A percentile compares a stretch with the other conserved stretches of the same genome.
These are phyloP conservation scores for Daldinia eschscholtzii DNA, from an alignment of 2,329 filamentous ascomycete species.

Conservation along the genomic window DNA sequence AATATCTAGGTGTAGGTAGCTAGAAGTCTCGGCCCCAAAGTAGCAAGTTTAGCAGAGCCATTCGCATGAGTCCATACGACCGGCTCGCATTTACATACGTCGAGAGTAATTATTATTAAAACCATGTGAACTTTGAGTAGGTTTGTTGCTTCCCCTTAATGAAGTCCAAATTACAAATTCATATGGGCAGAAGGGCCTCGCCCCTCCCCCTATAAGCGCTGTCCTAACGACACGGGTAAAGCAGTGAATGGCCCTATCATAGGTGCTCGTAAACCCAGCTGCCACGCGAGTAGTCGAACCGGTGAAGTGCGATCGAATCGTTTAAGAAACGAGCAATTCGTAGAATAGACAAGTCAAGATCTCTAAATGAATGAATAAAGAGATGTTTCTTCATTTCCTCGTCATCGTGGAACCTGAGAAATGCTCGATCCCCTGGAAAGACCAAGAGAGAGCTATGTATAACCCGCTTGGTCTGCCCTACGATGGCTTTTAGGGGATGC, in stretches of 20 bases:
- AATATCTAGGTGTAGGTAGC: constrained; percentile 11
- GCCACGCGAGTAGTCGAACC: constrained; percentile 29
- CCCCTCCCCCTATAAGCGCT: constrained; percentile 23
- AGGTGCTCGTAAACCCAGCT: constrained; percentile 21
- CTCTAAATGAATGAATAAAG: constrained; percentile 17
- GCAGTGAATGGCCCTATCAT: constrained; percentile 31
- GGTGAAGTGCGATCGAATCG: constrained; percentile 36
- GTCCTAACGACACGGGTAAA: constrained; percentile 36
- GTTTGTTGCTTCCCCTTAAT: constrained; percentile 44
- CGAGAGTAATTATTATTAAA: constrained; percentile 27
- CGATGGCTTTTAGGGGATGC: constrained; percentile 5
- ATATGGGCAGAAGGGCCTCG: constrained; percentile 45
- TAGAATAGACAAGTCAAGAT: constrained; percentile 21
- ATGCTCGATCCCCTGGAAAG: background rate
- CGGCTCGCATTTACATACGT: constrained; percentile 17
- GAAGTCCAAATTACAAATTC: constrained; percentile 47
- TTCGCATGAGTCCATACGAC: constrained; percentile 22
- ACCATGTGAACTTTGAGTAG: constrained; percentile 30
- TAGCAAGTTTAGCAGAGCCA: constrained; percentile 19
- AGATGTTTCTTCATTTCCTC: constrained; percentile 12
- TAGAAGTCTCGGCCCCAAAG: constrained; percentile 12
- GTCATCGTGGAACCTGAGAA: constrained; percentile 17
- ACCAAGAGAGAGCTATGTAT: background rate
- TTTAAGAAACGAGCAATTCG: constrained; percentile 30
- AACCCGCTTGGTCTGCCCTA: background rate